These are phyloP conservation scores for Ceriops tagal DNA, from an alignment of 345 rosid genomes.

Conservation along the genomic window DNA sequence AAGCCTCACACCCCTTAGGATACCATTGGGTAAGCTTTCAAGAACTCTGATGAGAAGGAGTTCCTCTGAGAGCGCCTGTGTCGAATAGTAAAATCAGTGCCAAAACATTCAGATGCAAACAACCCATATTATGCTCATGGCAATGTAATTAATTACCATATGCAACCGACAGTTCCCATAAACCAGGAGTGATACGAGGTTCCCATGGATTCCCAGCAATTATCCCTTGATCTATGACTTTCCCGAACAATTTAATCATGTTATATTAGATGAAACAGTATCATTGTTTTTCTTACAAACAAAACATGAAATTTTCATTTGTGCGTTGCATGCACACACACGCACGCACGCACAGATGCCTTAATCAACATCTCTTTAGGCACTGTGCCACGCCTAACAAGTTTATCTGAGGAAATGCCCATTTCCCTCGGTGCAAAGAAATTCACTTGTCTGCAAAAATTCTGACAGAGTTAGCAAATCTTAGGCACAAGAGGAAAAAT, in stretches of 20 bases:
- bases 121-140: neutral
- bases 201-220: constrained; percentile 74
- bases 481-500: neutral
- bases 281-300: neutral
- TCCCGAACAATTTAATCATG: constrained; percentile 46
- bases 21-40: constrained; percentile 65
- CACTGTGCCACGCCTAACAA: neutral
- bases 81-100: constrained; percentile 16
- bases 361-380: neutral
- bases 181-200: constrained; percentile 81
- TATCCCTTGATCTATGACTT: constrained; percentile 50
- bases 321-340: neutral
- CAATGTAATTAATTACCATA: constrained; percentile 48
- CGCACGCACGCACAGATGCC: neutral
- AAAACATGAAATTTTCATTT: neutral
- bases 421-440: no score
- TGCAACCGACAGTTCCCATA: constrained; percentile 89
- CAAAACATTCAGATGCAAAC: neutral
- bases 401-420: neutral
- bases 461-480: constrained; percentile 6
- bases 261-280: constrained; percentile 8
- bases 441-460: neutral
- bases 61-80: constrained; percentile 62
- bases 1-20: constrained; percentile 58
- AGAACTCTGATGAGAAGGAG: constrained; percentile 80